These are phyloP conservation scores for Aspergillus neoniger DNA, from an alignment of 2,329 filamentous ascomycete genomes.

Conservation along the genomic window DNA sequence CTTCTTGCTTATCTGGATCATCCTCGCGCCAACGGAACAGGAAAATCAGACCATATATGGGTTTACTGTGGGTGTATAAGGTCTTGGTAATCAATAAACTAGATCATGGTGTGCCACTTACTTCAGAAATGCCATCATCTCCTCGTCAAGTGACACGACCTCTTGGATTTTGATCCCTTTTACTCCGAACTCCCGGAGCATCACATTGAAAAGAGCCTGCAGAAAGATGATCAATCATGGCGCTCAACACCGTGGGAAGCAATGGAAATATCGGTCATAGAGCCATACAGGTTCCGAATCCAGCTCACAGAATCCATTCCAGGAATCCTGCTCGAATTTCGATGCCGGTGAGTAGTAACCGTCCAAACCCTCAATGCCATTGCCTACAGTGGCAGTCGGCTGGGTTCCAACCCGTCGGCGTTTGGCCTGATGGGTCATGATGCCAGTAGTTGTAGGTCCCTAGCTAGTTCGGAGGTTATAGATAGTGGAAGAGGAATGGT, in stretches of 20 bases:
- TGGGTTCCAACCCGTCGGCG: conserved; percentile 29
- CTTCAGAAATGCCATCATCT: conserved; percentile 64
- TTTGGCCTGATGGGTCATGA: conserved; percentile 35
- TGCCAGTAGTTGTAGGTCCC: not conserved
- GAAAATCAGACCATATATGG: conserved; percentile 84
- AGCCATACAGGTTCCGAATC: conserved; percentile 81
- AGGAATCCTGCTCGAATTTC: conserved; percentile 42
- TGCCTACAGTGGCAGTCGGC: conserved; percentile 21
- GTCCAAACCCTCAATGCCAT: conserved; percentile 5
- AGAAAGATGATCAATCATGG: not conserved
- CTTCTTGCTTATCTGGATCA: conserved; percentile 54
- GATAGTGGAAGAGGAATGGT: not conserved
- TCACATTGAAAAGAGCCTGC: conserved; percentile 81
- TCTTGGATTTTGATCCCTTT: conserved; percentile 73
- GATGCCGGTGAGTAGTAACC: conserved; percentile 35
- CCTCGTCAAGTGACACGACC: conserved; percentile 70
- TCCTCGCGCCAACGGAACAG: conserved; percentile 72
- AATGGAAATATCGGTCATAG: conserved; percentile 1
- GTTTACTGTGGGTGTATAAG: conserved; percentile 54
- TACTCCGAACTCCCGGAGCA: conserved; percentile 77
- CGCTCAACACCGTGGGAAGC: not conserved
- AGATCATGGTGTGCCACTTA: conserved; percentile 40
- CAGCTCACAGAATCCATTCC: conserved; percentile 64
- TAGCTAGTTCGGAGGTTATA: not conserved
- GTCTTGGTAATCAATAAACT: conserved; percentile 5